These are phyloP conservation scores for Angophora floribunda DNA, from an alignment of 345 rosid species.

Conservation along the genomic window DNA sequence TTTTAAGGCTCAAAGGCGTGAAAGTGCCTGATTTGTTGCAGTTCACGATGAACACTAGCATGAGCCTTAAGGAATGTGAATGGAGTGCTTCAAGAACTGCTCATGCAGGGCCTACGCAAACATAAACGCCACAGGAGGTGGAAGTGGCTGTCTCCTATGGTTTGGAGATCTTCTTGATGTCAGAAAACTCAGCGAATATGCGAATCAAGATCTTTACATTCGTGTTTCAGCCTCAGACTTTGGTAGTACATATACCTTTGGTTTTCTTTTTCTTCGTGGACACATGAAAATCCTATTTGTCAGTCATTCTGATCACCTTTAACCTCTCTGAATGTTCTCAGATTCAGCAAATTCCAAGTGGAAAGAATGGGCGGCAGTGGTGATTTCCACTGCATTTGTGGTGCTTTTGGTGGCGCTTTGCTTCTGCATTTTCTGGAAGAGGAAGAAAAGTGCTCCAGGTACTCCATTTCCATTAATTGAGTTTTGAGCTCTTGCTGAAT, in stretches of 20 bases:
- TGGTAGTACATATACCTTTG: background rate
- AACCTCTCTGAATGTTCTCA: background rate
- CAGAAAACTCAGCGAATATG: background rate
- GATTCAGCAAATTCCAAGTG: background rate
- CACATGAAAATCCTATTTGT: background rate
- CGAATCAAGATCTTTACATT: background rate
- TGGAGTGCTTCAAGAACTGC: background rate
- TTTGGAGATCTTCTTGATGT: background rate
- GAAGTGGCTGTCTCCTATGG: background rate
- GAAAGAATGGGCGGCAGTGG: background rate
- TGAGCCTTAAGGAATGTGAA: background rate
- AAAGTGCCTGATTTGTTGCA: constrained; percentile 11
- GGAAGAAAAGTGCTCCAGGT: background rate
- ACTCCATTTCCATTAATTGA: background rate
- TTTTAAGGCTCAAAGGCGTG: background rate
- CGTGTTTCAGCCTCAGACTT: background rate
- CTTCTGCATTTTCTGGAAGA: background rate
- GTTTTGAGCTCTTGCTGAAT: background rate
- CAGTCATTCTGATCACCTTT: background rate
- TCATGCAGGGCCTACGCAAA: background rate
- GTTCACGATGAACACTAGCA: background rate
- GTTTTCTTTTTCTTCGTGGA: background rate
- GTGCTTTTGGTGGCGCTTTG: background rate
- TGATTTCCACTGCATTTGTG: background rate
- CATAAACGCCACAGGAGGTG: background rate